Base-by-base conservation (phyloP, 2,329 filamentous ascomycete species). In the Phaeosphaeriaceae sp. region DNA sequence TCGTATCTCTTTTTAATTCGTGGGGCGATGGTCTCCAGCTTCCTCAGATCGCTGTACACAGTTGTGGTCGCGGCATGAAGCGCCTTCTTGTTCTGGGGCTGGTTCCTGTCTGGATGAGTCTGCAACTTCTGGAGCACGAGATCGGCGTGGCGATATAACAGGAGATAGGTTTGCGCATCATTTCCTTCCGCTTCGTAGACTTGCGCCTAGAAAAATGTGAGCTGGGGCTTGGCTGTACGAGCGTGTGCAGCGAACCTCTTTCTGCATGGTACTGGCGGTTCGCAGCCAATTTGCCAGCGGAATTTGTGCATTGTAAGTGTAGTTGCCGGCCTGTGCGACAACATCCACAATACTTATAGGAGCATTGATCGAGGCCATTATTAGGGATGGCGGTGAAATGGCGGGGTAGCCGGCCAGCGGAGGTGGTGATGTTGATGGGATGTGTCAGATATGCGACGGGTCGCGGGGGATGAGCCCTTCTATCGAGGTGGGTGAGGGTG, bases 151-250 rank as follows among this genome's bases (percentile, higher is more conserved):
- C 94, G 87, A 70, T 94, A 90, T n/a, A 96, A 83, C 50, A 97
- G 85, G 46, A 97, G 83, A 72, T 96, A 99, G 4, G 93, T 90
- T 67, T 94, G 88, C 63, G 92, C 85, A 57, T 91, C 85, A 74
- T 97, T 92, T 64, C 88, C 87, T 73, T 97, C 93, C 34, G 83
- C 83, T 64, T 94, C 83, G 69, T 96, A 96, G 62, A 93, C 90
- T 42, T 85, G 81, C 16, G 91, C 92, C 90, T 97, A 66, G 11
- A 46, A 28, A 28, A 13, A 46, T 33, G 61, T 56, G 63, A 47
- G 66, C 62, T 58, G 40, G 37, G 18, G 40, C 38, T 26, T 4
- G 16, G 34, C 13, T 30, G 5, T 15, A 18, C 11, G 21, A 13
- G 20, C 9, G 17, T 1, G 26, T 11, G 13, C 33, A 17, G 40